Evolutionary conservation across 108 stramenopile genomes (phyloP), one percentile per base, ranked within the genome.

Genomic region (Stephanodiscus triporus): DNA sequence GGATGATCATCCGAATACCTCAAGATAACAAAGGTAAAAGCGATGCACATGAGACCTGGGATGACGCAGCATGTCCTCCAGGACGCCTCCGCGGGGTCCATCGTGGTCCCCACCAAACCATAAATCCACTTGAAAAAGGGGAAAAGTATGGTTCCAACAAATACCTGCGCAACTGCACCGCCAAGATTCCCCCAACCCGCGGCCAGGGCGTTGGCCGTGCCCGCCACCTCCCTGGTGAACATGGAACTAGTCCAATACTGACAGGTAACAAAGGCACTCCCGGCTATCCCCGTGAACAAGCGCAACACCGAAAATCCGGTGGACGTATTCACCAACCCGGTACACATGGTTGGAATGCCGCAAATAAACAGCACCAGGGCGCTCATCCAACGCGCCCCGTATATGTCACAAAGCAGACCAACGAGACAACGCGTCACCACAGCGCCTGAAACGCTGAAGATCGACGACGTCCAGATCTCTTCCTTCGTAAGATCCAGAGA

Each of bases 151-250:
- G 89, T 70, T 58, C 92, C 95, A 65, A 93, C 87, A 42, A 96
- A 66, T 22, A 94, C 56, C 58, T 89, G 88, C 4, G 86, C 51
- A 9, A 86, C 63, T 10, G 82, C 84, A 9, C 85, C 86, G 6
- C 93, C 93, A 6, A 96, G 76, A 73, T 97, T 97, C 14, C 95
- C 96, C 97, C 97, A 97, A 29, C 97, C 96, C 16, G 86, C 97
- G 0, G 85, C 84, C 11, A 95, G 63, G 43, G 94, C 95, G 77
- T 97, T 96, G 36, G 96, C 95, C 0, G 93, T 89, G 37, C 97
- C 97, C 2, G 91, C 92, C 30, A 96, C 84, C 63, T 95, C 89
- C 72, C 64, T 77, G 3, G 73, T 83, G 73, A 97, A 97, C 89
- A 95, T 96, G 50, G 82, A 73, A 23, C 85, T 72, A 10, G 92